Evolutionary conservation across 2,329 filamentous ascomycete species (phyloP).

Genomic region (Macrophomina phaseolina): DNA sequence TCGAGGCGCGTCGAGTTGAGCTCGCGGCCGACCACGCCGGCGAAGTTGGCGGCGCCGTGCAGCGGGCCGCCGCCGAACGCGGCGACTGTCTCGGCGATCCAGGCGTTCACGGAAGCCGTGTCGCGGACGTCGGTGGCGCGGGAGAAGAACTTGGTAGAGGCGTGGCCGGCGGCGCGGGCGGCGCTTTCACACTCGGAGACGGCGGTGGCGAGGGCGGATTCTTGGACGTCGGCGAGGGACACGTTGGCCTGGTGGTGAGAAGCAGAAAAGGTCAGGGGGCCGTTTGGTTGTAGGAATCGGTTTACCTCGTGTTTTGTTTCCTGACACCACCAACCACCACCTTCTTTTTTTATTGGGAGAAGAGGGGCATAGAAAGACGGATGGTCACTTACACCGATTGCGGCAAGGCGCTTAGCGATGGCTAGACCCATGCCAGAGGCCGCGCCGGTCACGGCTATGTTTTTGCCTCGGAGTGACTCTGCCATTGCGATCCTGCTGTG

Average conservation of each 20-base stretch:
- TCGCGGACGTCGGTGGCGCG: constrained; percentile 56
- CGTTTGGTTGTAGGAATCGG: too few relatives aligned
- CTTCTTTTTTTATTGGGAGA: not conserved
- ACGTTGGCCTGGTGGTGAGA: not conserved
- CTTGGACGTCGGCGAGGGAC: not conserved
- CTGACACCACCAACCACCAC: too few relatives aligned
- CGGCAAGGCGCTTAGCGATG: not conserved
- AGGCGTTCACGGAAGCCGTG: constrained; percentile 55
- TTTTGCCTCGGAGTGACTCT: constrained; percentile 37
- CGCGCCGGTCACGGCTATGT: constrained; percentile 41
- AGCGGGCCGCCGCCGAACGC: constrained; percentile 56
- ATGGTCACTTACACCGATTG: not conserved
- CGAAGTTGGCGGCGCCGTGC: constrained; percentile 63
- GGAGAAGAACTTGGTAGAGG: constrained; percentile 5
- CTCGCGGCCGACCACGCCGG: constrained; percentile 46
- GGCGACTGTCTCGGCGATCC: constrained; percentile 54
- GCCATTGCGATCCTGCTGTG: not conserved
- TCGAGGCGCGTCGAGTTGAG: constrained; percentile 32
- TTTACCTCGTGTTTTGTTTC: too few relatives aligned
- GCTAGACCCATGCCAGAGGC: constrained; percentile 39
- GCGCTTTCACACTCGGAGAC: not conserved
- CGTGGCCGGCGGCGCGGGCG: constrained; percentile 41
- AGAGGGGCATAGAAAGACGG: constrained; percentile 28
- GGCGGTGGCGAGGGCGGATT: constrained; percentile 6
- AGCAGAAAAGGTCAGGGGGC: not conserved